Base-by-base conservation (phyloP, 129 eudicot species). In the Pittosporum tobira region DNA sequence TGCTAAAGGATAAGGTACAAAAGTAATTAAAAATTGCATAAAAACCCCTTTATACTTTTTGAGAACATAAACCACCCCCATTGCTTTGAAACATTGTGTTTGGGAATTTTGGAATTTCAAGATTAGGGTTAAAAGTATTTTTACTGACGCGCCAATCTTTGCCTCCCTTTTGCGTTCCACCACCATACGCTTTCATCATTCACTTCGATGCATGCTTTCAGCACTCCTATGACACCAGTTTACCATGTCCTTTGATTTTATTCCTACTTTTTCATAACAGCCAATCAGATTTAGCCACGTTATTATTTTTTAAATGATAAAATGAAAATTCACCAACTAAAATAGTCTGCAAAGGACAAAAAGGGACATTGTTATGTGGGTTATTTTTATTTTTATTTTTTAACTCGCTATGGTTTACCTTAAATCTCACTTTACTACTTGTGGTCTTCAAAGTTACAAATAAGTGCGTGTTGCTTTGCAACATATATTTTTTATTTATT, bases 191-290 rank as follows among this genome's bases (percentile, higher is more conserved):
- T 56, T 45, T 64, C 53, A 71, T 63, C 63, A 71, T 71, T 71
- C 52, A 49, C 48, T 64, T 51, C 77, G 24, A 72, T 18, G 71
- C 77, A 72, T 57, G 77, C 77, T 72, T 60, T 51, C 23, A 28
- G 62, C 53, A 50, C 71, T 72, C 56, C 61, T 44, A 72, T 25
- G 77, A 44, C 36, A 65, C 14, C 5, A 7, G 34, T 68, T 47
- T 49, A 59, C 31, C 56, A 14, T 67, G 31, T 49, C 22, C 27
- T 47, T 49, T 16, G 14, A 9, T 23, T 40, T 2, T 14, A 10
- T 13, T 4, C 24, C 51, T 46, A 2, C 8, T 47, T 1, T 3
- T 47, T n/a, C 18, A 23, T 21, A 36, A 58, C 72, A 64, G 58
- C 65, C 65, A 67, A 58, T 48, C 50, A 67, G 58, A 5, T 20